Base-by-base conservation (phyloP, 176 grass and related monocot species). In the Chrysopogon serrulatus region DNA sequence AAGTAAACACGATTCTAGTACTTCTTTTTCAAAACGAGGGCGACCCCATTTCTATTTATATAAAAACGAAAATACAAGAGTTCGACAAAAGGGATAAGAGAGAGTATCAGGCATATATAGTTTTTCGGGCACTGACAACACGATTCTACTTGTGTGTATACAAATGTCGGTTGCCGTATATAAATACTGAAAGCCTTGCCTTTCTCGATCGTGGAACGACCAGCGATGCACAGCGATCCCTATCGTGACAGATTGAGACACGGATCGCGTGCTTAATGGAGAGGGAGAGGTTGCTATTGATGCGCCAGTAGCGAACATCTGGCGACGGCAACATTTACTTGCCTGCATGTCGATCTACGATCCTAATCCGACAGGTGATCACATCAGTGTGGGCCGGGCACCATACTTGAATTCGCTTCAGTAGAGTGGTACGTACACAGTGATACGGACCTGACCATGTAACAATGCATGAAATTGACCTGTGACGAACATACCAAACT, bases 311-410 rank as follows among this genome's bases (percentile, higher is more conserved):
- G 31, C 41, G 67, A 31, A 73, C 76, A 72, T 62, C 76, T 86
- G 84, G n/a, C 24, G 76, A 87, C 61, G 12, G 78, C 69, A 44
- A 67, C 56, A 64, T 17, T 30, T 51, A 71, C 53, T 44, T 32
- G 10, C 37, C 3, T 9, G 23, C 26, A 36, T 37, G 70, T 62
- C 81, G 41, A 64, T 63, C 23, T 12, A 17, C 5, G n/a, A n/a
- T n/a, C n/a, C 41, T 0, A 49, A 19, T 32, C 32, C 17, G 65
- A 8, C 67, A 70, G 32, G 48, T 34, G 66, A 51, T 47, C 31
- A n/a, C 34, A 32, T 72, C 60, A 51, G 48, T 37, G 45, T 28
- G 15, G 30, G 8, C 53, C n/a, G 14, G 33, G 3, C 15, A 16
- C 15, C 43, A n/a, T 23, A 18, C 39, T 68, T 77, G 15, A 23